Evolutionary conservation across 2,329 filamentous ascomycete species (phyloP), one percentile per base, ranked within the genome.

Genomic region (Calycina marina): DNA sequence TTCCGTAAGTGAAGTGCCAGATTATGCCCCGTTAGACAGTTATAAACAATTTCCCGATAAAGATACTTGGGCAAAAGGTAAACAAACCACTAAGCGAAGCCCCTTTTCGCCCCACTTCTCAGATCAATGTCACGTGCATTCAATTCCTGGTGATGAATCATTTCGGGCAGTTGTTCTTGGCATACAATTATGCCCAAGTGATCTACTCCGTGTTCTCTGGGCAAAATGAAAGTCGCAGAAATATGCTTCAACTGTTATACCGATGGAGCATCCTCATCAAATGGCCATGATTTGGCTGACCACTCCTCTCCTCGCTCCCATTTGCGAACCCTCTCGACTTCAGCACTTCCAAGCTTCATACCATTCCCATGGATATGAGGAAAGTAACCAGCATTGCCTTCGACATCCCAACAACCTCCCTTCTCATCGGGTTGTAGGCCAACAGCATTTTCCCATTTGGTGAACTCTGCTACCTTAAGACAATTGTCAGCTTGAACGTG

Each of bases 301-400:
- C 47, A 50, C 4, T 26, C 38, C 2, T 26, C 37, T 2, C 15
- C 37, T 20, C 32, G 38, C 15, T 30, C 31, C 44, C 46, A 50
- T 16, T 30, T 32, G 12, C 36, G 40, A 5, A 44, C 30, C 20
- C 30, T 32, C n/a, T 49, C 43, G 14, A 49, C 38, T 30, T 50
- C 46, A 11, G 43, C 41, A 14, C 34, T 40, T 6, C 47, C 48
- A 13, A 50, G 16, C 24, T 38, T 47, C 30, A 48, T 34, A 13
- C 34, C 42, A 34, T 48, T 45, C 6, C 32, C 33, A 39, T 50
- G 44, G 25, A 51, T 37, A 35, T 51, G 48, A 13, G 48, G 46
- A 30, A 49, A 51, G 3, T 42, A 45, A 0, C 44, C 44, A 6
- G 28, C 34, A 13, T 34, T 31, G 1, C 38, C 43, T n/a, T 47